Conservation (phyloP, 176 grass and related monocot species). For the Typha latifolia region DNA sequence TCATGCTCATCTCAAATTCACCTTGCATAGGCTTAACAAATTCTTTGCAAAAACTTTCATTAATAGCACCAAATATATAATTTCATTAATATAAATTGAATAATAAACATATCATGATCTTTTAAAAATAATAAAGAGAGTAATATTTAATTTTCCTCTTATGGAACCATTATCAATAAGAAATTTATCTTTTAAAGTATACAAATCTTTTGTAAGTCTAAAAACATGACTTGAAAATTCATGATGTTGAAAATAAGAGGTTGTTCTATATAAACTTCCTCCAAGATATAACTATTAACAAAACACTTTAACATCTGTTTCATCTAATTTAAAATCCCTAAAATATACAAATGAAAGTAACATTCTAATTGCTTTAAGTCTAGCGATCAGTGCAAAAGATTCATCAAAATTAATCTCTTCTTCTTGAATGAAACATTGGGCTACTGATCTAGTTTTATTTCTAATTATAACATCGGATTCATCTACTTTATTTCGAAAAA, state of each 20-base stretch:
- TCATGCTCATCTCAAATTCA: no score
- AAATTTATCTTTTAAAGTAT: no score
- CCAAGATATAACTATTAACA: neutral
- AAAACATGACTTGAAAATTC: neutral
- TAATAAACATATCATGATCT: no score
- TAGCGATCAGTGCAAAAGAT: neutral
- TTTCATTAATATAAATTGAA: no score
- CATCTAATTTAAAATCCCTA: neutral
- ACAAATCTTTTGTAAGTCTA: neutral
- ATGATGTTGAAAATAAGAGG: neutral
- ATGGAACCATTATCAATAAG: no score
- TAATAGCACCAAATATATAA: no score
- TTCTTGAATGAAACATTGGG: neutral
- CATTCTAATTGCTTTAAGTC: slow-evolving; percentile 2
- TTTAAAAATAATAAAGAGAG: neutral
- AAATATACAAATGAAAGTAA: neutral
- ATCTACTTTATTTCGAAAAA: slow-evolving; percentile 1
- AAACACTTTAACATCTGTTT: slow-evolving; percentile 8
- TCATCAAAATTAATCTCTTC: slow-evolving; percentile 6
- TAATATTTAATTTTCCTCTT: neutral
- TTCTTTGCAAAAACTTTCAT: neutral
- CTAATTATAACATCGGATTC: neutral
- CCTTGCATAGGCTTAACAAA: neutral
- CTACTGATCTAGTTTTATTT: slow-evolving; percentile 1
- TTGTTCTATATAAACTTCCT: slow-evolving; percentile 6